A percentile compares a stretch with the other conserved stretches of the same genome.
Evolutionary conservation across 805 yeast species (phyloP).

Genomic region (Metschnikowia lochheadii): DNA sequence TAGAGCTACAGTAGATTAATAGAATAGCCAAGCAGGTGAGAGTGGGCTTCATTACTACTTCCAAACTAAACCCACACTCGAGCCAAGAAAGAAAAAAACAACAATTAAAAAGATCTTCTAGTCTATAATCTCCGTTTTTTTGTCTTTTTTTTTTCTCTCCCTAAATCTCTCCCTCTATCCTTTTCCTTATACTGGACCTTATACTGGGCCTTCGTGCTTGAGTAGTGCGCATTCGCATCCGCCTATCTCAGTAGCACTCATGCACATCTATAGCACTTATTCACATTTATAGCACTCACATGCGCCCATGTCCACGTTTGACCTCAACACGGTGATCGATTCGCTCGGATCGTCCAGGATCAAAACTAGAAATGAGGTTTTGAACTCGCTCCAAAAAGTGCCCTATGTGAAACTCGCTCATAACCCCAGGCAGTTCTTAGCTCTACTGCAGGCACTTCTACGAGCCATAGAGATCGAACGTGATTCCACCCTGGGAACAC

Average conservation of each 20-base stretch:
- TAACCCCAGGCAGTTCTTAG: conserved; percentile 21
- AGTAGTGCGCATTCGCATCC: conserved; percentile 4
- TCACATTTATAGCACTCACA: background rate
- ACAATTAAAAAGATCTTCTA: no score
- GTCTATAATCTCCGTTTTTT: no score
- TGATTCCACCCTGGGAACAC: conserved; percentile 22
- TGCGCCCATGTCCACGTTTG: conserved; percentile 14
- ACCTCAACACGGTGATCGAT: conserved; percentile 13
- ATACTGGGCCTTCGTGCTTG: background rate
- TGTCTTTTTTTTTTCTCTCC: no score
- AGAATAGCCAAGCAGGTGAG: no score
- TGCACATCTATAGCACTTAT: background rate
- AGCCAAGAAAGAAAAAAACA: no score
- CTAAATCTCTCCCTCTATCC: no score
- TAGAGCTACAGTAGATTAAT: no score
- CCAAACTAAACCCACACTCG: no score
- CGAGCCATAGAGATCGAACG: conserved; percentile 34
- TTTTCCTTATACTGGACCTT: no score
- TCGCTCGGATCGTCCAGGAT: conserved; percentile 11
- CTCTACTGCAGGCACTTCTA: conserved; percentile 24
- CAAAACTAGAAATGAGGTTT: conserved; percentile 16
- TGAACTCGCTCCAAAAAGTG: conserved; percentile 7
- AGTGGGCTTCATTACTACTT: no score
- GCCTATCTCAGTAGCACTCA: no score
- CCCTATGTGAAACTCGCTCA: conserved; percentile 17